Percentiles rank a stretch among this genome's conserved stretches.
Conservation (phyloP, 2,329 filamentous ascomycete genomes). For the Clonostachys solani region DNA sequence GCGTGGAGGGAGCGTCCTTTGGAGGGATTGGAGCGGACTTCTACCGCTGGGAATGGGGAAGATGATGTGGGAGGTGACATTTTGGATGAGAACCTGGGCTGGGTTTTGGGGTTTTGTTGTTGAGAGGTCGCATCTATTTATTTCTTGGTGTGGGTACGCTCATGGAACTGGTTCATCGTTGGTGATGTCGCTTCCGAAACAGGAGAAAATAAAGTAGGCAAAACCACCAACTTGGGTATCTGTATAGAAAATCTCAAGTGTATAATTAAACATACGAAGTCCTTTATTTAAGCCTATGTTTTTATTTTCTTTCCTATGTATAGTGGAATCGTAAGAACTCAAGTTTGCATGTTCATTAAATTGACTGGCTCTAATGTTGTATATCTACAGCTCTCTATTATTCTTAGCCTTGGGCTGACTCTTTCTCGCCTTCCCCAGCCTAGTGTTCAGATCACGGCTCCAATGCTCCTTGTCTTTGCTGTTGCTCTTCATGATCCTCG, state of each 20-base stretch:
- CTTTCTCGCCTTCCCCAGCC: slow-evolving; percentile 25
- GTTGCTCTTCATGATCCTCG: slow-evolving; percentile 28
- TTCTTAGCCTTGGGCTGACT: slow-evolving; percentile 11
- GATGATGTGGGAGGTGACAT: neutral
- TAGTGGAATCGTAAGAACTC: neutral
- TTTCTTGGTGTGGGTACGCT: too few relatives aligned
- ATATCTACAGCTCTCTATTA: slow-evolving; percentile 25
- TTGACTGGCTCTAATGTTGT: too few relatives aligned
- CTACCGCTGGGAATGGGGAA: neutral
- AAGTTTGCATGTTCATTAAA: too few relatives aligned
- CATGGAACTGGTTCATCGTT: too few relatives aligned
- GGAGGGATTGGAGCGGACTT: slow-evolving; percentile 16
- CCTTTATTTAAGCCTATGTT: neutral
- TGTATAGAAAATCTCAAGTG: too few relatives aligned
- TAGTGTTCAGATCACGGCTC: slow-evolving; percentile 35
- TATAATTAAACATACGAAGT: too few relatives aligned
- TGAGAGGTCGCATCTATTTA: too few relatives aligned
- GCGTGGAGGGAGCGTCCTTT: slow-evolving; percentile 43
- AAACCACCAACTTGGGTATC: too few relatives aligned
- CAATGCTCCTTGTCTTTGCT: slow-evolving; percentile 33
- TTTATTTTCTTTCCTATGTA: neutral
- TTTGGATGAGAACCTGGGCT: neutral
- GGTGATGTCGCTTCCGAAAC: too few relatives aligned
- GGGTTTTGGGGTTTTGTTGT: neutral
- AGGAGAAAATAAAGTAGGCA: too few relatives aligned